Evolutionary conservation across 2,329 filamentous ascomycete genomes (phyloP).

Genomic region (Emergomyces pasteurianus): DNA sequence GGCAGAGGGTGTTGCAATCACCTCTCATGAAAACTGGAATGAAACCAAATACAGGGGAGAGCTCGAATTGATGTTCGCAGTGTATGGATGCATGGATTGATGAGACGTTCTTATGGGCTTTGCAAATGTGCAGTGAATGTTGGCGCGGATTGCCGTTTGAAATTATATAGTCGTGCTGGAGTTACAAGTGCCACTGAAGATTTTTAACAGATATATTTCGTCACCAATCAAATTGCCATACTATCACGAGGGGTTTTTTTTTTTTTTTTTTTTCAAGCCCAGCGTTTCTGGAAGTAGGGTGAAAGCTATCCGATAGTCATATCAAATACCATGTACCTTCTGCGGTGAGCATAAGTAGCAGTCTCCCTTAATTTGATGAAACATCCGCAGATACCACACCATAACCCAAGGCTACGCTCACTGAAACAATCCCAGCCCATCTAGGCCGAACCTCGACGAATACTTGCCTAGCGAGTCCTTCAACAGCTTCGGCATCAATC

Average conservation of each 20-base stretch:
- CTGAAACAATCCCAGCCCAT: background rate
- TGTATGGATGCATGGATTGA: background rate
- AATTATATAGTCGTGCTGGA: background rate
- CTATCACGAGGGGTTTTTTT: background rate
- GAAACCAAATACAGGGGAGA: background rate
- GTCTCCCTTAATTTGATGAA: no score
- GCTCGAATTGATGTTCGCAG: background rate
- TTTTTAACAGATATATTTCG: background rate
- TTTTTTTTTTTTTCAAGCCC: background rate
- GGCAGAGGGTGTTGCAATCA: constrained; percentile 16
- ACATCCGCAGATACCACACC: background rate
- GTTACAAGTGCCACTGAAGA: background rate
- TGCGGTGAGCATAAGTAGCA: background rate
- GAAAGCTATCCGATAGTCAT: background rate
- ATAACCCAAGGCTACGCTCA: background rate
- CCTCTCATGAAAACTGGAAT: constrained; percentile 6
- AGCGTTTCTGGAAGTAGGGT: background rate
- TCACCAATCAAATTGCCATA: background rate
- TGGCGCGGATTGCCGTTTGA: background rate
- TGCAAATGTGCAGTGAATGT: background rate
- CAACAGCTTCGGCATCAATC: constrained; percentile 12
- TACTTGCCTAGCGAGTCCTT: background rate
- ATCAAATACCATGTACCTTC: background rate
- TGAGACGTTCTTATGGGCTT: background rate
- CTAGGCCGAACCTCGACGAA: background rate